Evolutionary conservation across 1,139 yeast genomes (phyloP), one percentile per base, ranked within the genome.

Genomic region (Suhomyces taliae): DNA sequence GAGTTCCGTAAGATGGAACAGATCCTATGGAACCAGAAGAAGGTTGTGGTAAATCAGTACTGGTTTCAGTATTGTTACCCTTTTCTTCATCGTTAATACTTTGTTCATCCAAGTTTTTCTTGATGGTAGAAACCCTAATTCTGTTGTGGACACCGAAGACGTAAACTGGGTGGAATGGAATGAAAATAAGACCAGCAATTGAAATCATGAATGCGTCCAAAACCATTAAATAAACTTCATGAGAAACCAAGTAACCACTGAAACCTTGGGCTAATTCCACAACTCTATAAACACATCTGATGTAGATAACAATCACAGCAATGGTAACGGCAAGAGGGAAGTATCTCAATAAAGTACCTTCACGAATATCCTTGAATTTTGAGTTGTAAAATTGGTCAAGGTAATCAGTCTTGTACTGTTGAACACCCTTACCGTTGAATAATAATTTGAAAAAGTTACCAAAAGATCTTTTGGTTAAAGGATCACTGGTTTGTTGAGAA

Each of bases 211-310:
- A 61, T 0, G 90, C 88, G 60, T 93, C 98, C 39, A 91, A 74
- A 8, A 83, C 79, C 75, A 91, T 77, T 55, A 91, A 78, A 64
- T 78, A 90, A 34, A 77, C 76, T 66, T 93, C 98, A 57, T 83
- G 84, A 1, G 70, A 66, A 48, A 89, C 84, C 54, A 90, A 71
- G 52, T 73, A 78, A 0, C 97, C 96, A 5, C 58, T 45, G 82
- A 90, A 90, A 12, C 97, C 97, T 58, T 85, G 81, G 4, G 85
- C 72, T 50, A 90, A 75, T 64, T 91, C 97, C 19, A 83, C 80
- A 45, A 90, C 83, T 67, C 97, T 80, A 66, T 89, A 91, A 36
- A 87, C 72, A 63, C 95, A 87, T 65, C 97, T 81, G 44, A 82
- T 76, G 57, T 79, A 87, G 37, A 90, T 76, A 10, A 80, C 77